Conservation (phyloP, 192 early-diverging fungal genomes). For the Linnemannia zychae region DNA sequence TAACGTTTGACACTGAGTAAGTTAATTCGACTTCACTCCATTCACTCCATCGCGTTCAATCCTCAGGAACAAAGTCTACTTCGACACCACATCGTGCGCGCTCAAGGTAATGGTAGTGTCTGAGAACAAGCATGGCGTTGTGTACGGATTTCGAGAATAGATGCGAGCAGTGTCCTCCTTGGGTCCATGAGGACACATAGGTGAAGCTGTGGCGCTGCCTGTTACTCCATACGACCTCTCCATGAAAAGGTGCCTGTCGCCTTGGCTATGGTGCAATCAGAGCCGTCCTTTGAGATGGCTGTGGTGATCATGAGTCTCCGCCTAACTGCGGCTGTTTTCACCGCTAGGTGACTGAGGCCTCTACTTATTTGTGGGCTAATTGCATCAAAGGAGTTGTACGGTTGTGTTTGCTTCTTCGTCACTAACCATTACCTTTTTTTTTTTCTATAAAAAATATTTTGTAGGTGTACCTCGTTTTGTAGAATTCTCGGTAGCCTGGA, state of each 20-base stretch:
- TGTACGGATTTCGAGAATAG: constrained; percentile 14
- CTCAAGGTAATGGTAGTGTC: constrained; percentile 9
- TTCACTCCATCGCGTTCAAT: no score
- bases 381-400: constrained; percentile 16
- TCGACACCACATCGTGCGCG: background rate
- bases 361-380: constrained; percentile 5
- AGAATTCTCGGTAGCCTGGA: no score
- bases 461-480: no score
- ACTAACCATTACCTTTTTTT: constrained; percentile 18
- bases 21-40: no score
- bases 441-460: background rate
- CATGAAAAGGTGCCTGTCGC: constrained; percentile 6
- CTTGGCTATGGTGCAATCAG: constrained; percentile 24
- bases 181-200: constrained; percentile 35
- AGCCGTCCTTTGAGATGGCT: constrained; percentile 17
- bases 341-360: constrained; percentile 28
- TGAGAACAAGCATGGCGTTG: constrained; percentile 13
- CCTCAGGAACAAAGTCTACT: no score
- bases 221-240: constrained; percentile 22
- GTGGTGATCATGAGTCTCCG: constrained; percentile 26
- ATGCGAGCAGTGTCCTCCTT: constrained; percentile 20
- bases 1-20: no score
- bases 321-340: constrained; percentile 36
- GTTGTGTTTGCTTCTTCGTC: constrained; percentile 19
- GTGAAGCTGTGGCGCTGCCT: constrained; percentile 12